These are phyloP conservation scores for Xylariales sp. DNA, from an alignment of 2,329 filamentous ascomycete species.

Conservation along the genomic window DNA sequence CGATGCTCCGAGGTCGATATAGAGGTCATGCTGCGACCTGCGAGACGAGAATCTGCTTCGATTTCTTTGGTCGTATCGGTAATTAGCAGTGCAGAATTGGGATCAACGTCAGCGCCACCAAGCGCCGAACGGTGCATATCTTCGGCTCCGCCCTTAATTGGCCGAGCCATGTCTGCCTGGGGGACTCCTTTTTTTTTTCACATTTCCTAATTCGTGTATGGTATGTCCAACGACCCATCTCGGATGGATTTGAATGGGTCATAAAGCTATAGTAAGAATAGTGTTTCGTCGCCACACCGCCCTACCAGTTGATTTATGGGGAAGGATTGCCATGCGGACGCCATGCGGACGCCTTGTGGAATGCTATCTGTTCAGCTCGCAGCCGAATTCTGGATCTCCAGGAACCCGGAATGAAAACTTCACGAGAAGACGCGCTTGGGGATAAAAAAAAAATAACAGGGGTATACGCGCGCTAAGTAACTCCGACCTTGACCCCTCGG, in stretches of 20 bases:
- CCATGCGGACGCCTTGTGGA: no score
- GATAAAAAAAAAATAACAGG: no score
- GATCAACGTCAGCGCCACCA: constrained; percentile 18
- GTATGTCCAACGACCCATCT: background rate
- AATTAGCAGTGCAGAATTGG: background rate
- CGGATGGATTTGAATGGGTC: background rate
- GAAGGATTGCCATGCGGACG: no score
- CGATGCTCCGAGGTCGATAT: background rate
- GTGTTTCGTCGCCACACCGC: no score
- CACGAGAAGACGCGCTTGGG: no score
- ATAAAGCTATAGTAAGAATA: background rate
- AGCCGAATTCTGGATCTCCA: no score
- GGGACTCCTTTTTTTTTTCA: background rate
- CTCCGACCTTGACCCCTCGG: no score
- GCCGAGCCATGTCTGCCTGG: background rate
- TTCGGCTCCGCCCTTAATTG: constrained; percentile 16
- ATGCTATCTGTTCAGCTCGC: no score
- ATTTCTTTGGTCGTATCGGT: constrained; percentile 19
- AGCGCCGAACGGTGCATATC: constrained; percentile 4
- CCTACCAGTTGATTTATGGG: no score
- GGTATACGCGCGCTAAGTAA: no score
- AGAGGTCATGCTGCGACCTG: background rate
- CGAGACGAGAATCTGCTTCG: constrained; percentile 12
- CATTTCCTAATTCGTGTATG: background rate
- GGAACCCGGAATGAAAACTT: background rate